Evolutionary conservation across 495 filamentous ascomycete species (phyloP), one percentile per base, ranked within the genome.

Genomic region (Saxophila tyrrhenica): DNA sequence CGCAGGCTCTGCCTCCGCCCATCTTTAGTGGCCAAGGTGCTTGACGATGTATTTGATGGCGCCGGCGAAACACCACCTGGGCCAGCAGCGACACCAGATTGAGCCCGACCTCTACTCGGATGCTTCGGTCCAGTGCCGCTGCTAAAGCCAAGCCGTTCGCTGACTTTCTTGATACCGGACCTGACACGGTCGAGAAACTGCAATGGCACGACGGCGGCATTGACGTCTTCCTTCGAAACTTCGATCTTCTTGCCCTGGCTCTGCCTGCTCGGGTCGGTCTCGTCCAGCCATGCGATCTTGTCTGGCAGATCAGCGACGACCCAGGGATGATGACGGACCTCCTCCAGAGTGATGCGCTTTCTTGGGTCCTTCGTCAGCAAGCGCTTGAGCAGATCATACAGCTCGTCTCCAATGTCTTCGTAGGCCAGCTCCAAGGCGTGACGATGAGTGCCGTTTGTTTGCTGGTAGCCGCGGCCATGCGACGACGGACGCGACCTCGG

Each of bases 291-390:
- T 2, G 73, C 70, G 21, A 78, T 71, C 42, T 83, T 79, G 59
- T 95, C 83, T 25, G 77, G 70, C 44, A 99, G 78, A 42, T 83
- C 91, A 44, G 81, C 68, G n/a, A 90, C 74, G 32, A 95, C 84
- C 89, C 92, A 99, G n/a, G 86, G 84, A 62, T 99, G 92, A 52
- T 84, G 86, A 65, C 97, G 97, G 60, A 96, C 91, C 62, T 96
- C 91, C 57, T 83, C 85, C 47, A 99, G 70, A 1, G 83, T 83
- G 58, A 99, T 95, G 45, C 92, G 79, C 67, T 88, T 82, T 29
- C 83, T 73, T 0, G 91, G 92, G 64, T 97, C 85, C 71, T 96
- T 97, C 56, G 78, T 83, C 48, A 99, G 75, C 65, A 99, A 78
- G 48, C 85, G 80, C 44, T 76, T 78, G 19, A 99, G 70, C 35